Percentiles rank a stretch among this genome's conserved stretches.
Conservation (phyloP, 371 early-diverging fungal genomes). For the Saksenaea vasiformis region DNA sequence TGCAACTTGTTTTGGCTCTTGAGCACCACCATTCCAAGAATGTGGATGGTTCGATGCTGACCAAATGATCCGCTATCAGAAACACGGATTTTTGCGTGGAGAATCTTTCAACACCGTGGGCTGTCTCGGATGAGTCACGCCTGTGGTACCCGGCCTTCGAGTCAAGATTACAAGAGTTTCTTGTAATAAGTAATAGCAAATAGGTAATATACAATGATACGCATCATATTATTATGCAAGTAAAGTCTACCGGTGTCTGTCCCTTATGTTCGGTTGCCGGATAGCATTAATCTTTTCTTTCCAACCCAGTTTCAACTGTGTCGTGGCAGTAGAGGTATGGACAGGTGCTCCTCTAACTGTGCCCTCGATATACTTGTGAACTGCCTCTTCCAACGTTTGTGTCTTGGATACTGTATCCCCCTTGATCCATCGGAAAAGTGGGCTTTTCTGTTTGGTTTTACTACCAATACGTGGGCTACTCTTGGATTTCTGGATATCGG, state of each 20-base stretch:
- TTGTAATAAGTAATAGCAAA: background rate
- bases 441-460: background rate
- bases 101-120: no score
- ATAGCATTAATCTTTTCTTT: background rate
- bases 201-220: background rate
- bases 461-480: background rate
- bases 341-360: background rate
- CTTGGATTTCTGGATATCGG: background rate
- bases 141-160: no score
- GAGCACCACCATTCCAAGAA: no score
- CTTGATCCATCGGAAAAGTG: background rate
- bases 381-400: slow-evolving; percentile 1
- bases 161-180: no score
- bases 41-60: no score
- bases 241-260: background rate
- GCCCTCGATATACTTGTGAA: background rate
- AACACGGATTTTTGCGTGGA: no score
- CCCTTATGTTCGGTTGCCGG: background rate
- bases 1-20: no score
- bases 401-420: background rate
- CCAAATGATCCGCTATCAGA: no score
- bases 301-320: background rate
- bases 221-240: background rate
- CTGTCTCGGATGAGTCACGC: no score
- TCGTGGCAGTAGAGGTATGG: background rate